Evolutionary conservation across 169 alveolate genomes (phyloP).

Genomic region (Sarcocystis neurona): DNA sequence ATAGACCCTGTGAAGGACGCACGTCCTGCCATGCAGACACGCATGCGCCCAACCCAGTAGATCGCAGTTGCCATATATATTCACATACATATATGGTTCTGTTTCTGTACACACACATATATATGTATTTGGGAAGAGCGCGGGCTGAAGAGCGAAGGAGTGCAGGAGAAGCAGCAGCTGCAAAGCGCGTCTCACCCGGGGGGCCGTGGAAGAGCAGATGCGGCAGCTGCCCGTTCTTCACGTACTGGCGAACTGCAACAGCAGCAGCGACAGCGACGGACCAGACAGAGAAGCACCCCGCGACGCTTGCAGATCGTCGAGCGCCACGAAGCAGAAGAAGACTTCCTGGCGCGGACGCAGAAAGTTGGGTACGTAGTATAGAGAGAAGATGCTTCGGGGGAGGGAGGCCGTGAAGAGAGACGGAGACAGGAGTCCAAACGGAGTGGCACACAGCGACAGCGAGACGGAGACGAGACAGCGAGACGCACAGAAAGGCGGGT

Average conservation of each 20-base stretch:
- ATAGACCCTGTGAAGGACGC: neutral
- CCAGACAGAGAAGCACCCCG: neutral
- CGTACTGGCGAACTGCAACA: conserved; percentile 50
- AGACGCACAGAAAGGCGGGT: neutral
- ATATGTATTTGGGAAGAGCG: too few species aligned
- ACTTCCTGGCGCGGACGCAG: neutral
- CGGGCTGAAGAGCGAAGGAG: neutral
- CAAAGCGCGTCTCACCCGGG: conserved; percentile 67
- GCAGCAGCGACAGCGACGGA: conserved; percentile 2
- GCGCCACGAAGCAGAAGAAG: neutral
- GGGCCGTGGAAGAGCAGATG: conserved; percentile 88
- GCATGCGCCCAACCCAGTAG: too few species aligned
- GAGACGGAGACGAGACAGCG: too few species aligned
- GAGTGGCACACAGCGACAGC: neutral
- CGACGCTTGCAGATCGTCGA: neutral
- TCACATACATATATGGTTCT: too few species aligned
- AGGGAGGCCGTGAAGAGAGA: neutral
- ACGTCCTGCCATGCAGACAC: too few species aligned
- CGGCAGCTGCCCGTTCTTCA: conserved; percentile 61
- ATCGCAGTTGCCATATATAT: too few species aligned
- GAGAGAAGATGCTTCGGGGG: neutral
- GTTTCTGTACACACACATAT: neutral
- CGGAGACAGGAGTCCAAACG: neutral
- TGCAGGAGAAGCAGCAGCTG: neutral
- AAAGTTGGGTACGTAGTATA: neutral